Conservation (phyloP, 2,329 filamentous ascomycete genomes). For the Microascus cirrosus region DNA sequence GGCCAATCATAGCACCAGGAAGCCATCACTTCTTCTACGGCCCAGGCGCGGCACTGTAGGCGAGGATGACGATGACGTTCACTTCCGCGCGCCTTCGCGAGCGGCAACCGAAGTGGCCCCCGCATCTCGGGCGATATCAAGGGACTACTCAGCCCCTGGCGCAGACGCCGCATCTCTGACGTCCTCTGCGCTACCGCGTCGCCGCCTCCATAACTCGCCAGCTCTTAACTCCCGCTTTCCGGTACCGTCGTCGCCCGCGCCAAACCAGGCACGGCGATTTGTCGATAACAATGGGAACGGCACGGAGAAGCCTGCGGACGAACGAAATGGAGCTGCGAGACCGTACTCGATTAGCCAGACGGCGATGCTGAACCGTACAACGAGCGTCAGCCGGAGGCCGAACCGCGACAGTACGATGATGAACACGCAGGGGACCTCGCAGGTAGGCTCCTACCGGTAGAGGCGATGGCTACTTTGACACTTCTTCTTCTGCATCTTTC, state of each 20-base stretch:
- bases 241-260: slow-evolving; percentile 4
- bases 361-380: slow-evolving; percentile 28
- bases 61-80: slow-evolving; percentile 36
- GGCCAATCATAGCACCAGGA: slow-evolving; percentile 22
- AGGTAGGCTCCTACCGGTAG: slow-evolving; percentile 4
- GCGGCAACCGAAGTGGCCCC: slow-evolving; percentile 41
- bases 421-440: slow-evolving; percentile 10
- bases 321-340: slow-evolving; percentile 22
- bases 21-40: slow-evolving; percentile 29
- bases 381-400: slow-evolving; percentile 28
- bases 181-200: slow-evolving; percentile 38
- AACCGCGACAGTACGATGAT: slow-evolving; percentile 31
- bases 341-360: slow-evolving; percentile 32
- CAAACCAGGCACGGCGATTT: slow-evolving; percentile 6
- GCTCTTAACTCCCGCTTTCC: slow-evolving; percentile 31
- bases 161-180: slow-evolving; percentile 17
- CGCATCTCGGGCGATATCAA: slow-evolving; percentile 17
- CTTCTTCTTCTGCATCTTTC: not conserved
- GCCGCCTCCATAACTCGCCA: slow-evolving; percentile 37
- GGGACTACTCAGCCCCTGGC: slow-evolving; percentile 23
- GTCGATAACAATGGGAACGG: slow-evolving; percentile 9
- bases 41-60: slow-evolving; percentile 33
- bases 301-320: slow-evolving; percentile 25
- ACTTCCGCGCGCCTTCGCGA: slow-evolving; percentile 45
- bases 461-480: not conserved